Evolutionary conservation across 2,329 filamentous ascomycete species (phyloP), one percentile per base, ranked within the genome.

Genomic region (Phyllosticta capitalensis): DNA sequence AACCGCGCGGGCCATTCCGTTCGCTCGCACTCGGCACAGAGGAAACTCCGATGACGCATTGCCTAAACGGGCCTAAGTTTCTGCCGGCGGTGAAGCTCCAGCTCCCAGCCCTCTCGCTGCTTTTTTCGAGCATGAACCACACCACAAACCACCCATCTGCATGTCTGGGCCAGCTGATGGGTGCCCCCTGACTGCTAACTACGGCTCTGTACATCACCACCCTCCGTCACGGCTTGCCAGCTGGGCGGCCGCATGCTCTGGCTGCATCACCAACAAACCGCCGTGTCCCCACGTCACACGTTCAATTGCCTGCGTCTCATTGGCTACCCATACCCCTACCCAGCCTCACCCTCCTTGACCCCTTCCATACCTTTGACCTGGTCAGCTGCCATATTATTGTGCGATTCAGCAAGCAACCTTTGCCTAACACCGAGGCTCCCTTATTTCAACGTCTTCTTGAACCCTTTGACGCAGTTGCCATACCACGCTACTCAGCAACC

Each of bases 41-140:
- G 58, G 58, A 60, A 60, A 53, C 53, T 60, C 58, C 58, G 58
- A 58, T 54, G 49, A 48, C 49, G 55, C 38, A 45, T 45, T 45
- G 38, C 38, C 38, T 45, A 45, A 45, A 45, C 38, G 17, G 38
- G 38, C 17, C n/a, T n/a, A 45, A 45, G 12, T 14, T 6, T 30
- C 28, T 30, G 7, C 3, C 30, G 30, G 24, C 7, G 24, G 7
- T 7, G 24, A 26, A 26, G 24, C 24, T 26, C 24, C 24, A 26
- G 24, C 24, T 26, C n/a, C n/a, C n/a, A n/a, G n/a, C n/a, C n/a
- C n/a, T n/a, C 24, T 26, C 7, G 24, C 24, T 26, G 24, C 24
- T 26, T 7, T 26, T 7, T 26, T 26, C 24, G 24, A 26, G 7
- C 24, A 26, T 26, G 24, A 26, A 7, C 24, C 7, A 3, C 24